phyloP scores from a whole-genome alignment of 176 grass and related monocot genomes.

The Phoenix roebelenii region DNA sequence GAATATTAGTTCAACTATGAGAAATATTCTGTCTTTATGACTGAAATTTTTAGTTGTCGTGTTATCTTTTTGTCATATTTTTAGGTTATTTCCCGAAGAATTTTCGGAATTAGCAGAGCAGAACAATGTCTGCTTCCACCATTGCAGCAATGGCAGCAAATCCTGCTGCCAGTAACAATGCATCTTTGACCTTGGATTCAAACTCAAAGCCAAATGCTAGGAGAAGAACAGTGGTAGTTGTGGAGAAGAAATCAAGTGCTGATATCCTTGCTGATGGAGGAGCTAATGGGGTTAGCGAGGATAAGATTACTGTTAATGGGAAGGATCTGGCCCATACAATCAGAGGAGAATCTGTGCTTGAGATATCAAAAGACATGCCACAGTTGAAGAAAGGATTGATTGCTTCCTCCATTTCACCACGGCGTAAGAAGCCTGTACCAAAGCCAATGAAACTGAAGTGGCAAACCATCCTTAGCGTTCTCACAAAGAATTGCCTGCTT shows the following conservation, averaged over 20 bases:
- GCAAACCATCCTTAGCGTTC: constrained; percentile 35
- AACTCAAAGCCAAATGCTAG: constrained; percentile 50
- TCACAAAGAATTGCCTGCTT: constrained; percentile 47
- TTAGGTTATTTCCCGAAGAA: too few species aligned
- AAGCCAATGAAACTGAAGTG: constrained; percentile 39
- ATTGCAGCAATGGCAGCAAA: constrained; percentile 25
- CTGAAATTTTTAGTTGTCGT: too few species aligned
- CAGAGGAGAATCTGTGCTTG: constrained; percentile 38
- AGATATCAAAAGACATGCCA: constrained; percentile 30
- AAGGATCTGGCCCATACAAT: constrained; percentile 42
- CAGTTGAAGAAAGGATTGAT: constrained; percentile 32
- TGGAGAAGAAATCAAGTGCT: constrained; percentile 35
- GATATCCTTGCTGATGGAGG: constrained; percentile 30
- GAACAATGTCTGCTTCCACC: constrained; percentile 57
- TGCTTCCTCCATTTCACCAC: constrained; percentile 18
- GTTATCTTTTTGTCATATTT: too few species aligned
- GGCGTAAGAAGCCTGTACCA: constrained; percentile 28
- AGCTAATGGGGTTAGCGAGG: constrained; percentile 23
- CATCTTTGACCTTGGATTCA: constrained; percentile 50
- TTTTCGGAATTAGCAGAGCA: not conserved
- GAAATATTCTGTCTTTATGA: too few species aligned
- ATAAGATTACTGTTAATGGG: constrained; percentile 23
- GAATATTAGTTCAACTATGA: too few species aligned
- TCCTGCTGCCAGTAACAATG: constrained; percentile 36
- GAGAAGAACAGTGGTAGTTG: constrained; percentile 37